These are phyloP conservation scores for Penicillium brevicompactum DNA, from an alignment of 2,329 filamentous ascomycete species.

Conservation along the genomic window DNA sequence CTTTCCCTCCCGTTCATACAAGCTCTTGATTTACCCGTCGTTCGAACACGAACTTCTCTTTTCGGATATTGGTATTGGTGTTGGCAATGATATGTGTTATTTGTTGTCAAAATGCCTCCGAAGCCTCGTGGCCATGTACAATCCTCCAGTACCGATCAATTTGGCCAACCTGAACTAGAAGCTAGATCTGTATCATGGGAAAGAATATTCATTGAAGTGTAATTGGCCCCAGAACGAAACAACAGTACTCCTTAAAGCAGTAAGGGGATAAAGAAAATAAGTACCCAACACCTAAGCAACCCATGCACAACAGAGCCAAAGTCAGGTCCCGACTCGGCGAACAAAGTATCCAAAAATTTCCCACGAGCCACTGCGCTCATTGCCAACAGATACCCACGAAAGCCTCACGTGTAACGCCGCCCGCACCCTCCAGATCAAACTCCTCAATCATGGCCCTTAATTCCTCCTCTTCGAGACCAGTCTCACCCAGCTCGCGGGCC, in stretches of 20 bases:
- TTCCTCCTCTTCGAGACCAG: conserved; percentile 86
- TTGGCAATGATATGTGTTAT: neutral
- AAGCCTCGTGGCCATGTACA: neutral
- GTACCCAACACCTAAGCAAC: conserved; percentile 11
- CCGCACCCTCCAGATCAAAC: conserved; percentile 92
- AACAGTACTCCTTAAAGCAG: conserved; percentile 3
- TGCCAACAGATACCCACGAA: conserved; percentile 68
- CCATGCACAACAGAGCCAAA: conserved; percentile 10
- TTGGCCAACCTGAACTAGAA: no score
- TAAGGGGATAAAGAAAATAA: neutral
- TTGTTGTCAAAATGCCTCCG: neutral
- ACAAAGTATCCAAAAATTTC: neutral
- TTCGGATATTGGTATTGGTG: neutral
- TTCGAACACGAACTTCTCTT: neutral
- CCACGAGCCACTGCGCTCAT: conserved; percentile 26
- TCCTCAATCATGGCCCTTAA: conserved; percentile 96
- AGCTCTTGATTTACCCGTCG: neutral
- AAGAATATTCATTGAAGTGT: conserved; percentile 1
- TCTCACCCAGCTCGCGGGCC: conserved; percentile 85
- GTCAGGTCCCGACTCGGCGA: conserved; percentile 3
- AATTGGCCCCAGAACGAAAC: conserved; percentile 1
- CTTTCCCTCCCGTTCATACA: neutral
- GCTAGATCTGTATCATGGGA: neutral
- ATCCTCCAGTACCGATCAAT: neutral
- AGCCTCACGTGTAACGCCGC: conserved; percentile 67